Base-by-base conservation (phyloP, 1,284 basidiomycete species). In the Limonomyces culmigenus region DNA sequence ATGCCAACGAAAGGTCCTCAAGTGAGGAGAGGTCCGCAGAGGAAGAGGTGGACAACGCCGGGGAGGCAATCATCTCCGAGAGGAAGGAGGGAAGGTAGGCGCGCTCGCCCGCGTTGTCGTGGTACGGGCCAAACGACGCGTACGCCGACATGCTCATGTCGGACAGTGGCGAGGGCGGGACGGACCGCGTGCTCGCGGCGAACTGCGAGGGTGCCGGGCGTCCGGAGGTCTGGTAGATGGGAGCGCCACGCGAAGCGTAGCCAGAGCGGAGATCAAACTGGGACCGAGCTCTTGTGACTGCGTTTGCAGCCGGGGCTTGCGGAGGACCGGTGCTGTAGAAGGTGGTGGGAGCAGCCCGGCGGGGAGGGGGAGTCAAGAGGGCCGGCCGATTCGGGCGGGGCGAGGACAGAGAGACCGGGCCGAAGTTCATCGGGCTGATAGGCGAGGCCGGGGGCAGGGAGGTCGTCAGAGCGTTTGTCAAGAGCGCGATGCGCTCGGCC, bases 401-500 rank as follows among this genome's bases (percentile, higher is more conserved):
- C 17, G 34, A 32, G 8, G 23, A 27, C 32, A 41, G 42, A 33
- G 35, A 45, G 18, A 44, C 34, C 37, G 40, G 41, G n/a, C 37
- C 20, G 20, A 23, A 43, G 39, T 4, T 41, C 35, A 29, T 38
- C 20, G 38, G 42, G 16, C 27, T 38, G 10, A 51, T 38, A 5
- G 29, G 15, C 21, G 39, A 48, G 38, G 40, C 48, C 35, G 48
- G 25, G 37, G 65, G 63, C 19, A 65, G 63, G 48, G 75, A 67
- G 3, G 45, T 46, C 3, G 65, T 53, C 33, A 83, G 65, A 27
- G 80, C 72, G 37, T 70, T 70, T 2, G 75, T 76, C 33, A 84
- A 61, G 6, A 81, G 60, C 16, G 76, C 71, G 45, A 85, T 80
- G 35, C 80, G 71, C 49, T 85, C 81, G n/a, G 76, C 71, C 51